Percentiles rank a stretch among this genome's conserved stretches.
Conservation (phyloP, 2,329 filamentous ascomycete species). For the Xylogone sp. region DNA sequence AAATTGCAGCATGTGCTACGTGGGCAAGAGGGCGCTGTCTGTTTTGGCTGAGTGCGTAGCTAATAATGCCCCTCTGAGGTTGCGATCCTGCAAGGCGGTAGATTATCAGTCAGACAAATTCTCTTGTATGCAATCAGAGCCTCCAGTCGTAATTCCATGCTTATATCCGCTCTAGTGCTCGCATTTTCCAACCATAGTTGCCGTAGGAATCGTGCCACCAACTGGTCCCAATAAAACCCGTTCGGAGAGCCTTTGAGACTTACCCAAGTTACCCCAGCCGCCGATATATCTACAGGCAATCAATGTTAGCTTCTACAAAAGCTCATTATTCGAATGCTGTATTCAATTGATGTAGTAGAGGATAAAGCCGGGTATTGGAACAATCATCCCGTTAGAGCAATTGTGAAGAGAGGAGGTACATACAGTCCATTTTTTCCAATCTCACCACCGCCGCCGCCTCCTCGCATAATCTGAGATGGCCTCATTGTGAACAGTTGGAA, state of each 20-base stretch:
- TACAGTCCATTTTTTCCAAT: conserved; percentile 32
- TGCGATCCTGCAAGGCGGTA: conserved; percentile 42
- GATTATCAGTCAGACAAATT: conserved; percentile 13
- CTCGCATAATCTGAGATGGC: conserved; percentile 27
- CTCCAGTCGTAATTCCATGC: too few relatives aligned
- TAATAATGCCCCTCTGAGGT: conserved; percentile 60
- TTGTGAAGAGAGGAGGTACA: conserved; percentile 13
- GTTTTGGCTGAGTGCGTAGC: conserved; percentile 80
- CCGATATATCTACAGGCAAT: conserved; percentile 24
- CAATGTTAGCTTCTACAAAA: conserved; percentile 16
- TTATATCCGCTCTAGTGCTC: neutral
- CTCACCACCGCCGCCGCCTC: conserved; percentile 23
- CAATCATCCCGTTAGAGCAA: neutral
- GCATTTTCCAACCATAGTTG: neutral
- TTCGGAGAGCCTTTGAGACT: conserved; percentile 14
- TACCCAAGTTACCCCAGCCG: conserved; percentile 29
- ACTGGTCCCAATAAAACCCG: neutral
- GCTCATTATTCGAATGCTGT: neutral
- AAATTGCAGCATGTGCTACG: conserved; percentile 74
- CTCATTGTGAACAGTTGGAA: conserved; percentile 24
- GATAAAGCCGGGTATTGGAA: neutral
- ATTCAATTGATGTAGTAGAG: neutral
- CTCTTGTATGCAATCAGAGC: neutral
- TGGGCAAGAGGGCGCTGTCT: conserved; percentile 85
- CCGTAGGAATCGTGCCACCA: neutral